phyloP scores from a whole-genome alignment of 352 stramenopile genomes.

The Pythium coloratum region DNA sequence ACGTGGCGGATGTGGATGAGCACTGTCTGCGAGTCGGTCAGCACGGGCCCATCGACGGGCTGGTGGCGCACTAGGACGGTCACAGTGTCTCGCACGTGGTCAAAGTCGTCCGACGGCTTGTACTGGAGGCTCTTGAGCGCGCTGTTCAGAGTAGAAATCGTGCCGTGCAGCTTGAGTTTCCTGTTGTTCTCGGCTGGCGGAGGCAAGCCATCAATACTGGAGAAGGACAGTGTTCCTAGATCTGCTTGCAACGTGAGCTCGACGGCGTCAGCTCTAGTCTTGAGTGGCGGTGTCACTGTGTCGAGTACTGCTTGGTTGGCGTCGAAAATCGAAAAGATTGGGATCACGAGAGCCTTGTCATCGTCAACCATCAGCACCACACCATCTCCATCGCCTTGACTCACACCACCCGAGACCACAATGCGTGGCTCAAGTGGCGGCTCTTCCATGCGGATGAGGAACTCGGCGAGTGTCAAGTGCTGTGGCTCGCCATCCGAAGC shows the following conservation, averaged over 20 bases:
- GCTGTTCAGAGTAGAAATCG: constrained; percentile 9
- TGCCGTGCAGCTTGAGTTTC: constrained; percentile 10
- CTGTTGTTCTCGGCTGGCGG: background rate
- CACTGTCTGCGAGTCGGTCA: background rate
- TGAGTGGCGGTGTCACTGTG: background rate
- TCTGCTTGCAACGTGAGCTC: constrained; percentile 4
- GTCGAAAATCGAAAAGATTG: constrained; percentile 17
- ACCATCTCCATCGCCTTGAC: background rate
- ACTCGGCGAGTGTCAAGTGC: constrained; percentile 5
- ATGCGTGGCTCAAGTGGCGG: constrained; percentile 13
- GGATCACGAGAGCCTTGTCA: background rate
- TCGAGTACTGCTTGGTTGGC: constrained; percentile 3
- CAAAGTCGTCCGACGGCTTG: background rate
- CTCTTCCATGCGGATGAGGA: constrained; percentile 9
- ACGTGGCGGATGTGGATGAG: constrained; percentile 29
- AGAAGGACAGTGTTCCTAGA: constrained; percentile 9
- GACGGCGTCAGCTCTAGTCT: background rate
- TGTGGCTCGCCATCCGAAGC: background rate
- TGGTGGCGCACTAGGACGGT: constrained; percentile 7
- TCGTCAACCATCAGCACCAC: background rate
- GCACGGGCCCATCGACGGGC: background rate
- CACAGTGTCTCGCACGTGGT: constrained; percentile 15
- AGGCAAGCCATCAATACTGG: constrained; percentile 1
- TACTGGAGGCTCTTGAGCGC: constrained; percentile 20
- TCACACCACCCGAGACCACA: background rate